Conservation (phyloP, 805 yeast genomes). For the Debaryomyces castellii region DNA sequence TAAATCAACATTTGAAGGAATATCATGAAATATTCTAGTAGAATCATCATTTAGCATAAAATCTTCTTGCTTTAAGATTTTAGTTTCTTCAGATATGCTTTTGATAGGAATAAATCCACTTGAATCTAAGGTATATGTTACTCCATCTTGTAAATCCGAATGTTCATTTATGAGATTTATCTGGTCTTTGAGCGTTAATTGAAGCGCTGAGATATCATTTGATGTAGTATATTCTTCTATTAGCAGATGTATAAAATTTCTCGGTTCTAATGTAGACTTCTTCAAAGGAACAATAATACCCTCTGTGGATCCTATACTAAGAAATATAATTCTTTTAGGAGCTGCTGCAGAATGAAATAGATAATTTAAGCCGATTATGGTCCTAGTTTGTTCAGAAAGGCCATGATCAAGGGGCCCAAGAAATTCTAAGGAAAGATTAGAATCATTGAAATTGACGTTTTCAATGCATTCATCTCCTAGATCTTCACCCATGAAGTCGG, state of each 20-base stretch:
- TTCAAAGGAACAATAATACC: constrained; percentile 24
- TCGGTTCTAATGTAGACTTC: background rate
- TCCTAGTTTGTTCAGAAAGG: constrained; percentile 28
- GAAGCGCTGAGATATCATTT: background rate
- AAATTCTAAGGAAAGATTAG: constrained; percentile 14
- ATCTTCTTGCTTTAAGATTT: constrained; percentile 2
- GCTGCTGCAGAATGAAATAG: constrained; percentile 25
- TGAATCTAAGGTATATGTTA: background rate
- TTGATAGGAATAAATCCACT: background rate
- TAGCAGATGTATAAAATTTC: background rate
- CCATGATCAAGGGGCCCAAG: constrained; percentile 17
- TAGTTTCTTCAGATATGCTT: background rate
- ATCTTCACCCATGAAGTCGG: too few relatives aligned
- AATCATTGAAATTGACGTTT: constrained; percentile 6
- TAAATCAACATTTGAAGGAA: too few relatives aligned
- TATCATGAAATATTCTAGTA: too few relatives aligned
- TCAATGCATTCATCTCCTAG: too few relatives aligned
- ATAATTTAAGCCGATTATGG: constrained; percentile 32
- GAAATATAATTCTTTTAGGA: constrained; percentile 28
- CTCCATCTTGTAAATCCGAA: background rate
- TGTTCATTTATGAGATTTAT: background rate
- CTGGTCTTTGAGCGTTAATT: background rate
- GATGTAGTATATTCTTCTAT: background rate
- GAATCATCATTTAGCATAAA: background rate
- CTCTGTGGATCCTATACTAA: constrained; percentile 22